Base-by-base conservation (phyloP, 768 basidiomycete genomes). In the Dacryopinax primogenitus region DNA sequence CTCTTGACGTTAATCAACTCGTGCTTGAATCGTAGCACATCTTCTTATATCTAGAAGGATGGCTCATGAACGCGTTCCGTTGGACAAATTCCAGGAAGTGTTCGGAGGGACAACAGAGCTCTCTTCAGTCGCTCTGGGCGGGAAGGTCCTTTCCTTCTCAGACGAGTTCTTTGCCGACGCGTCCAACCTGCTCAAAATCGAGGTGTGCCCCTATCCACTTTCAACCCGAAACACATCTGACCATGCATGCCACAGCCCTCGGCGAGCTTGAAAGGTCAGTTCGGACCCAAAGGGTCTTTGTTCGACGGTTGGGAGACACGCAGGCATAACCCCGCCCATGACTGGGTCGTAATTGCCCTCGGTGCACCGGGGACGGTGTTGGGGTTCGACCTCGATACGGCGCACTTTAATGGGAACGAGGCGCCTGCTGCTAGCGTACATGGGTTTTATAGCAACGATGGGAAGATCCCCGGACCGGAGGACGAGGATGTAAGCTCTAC, bases 151-250 rank as follows among this genome's bases (percentile, higher is more conserved):
- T 33, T 79, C 82, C 1, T 85, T 89, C 51, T 96, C 93, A 1
- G 96, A 99, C 74, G 92, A 99, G 68, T 99, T 98, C 80, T 99
- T 99, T 71, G 92, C 91, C 11, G 83, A 86, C 69, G 92, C 89
- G 0, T 81, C 76, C 68, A 85, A 95, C 76, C 78, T 99, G 28
- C 80, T 99, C 64, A 81, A 88, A 62, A 86, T 90, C 44, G 85
- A 86, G 76, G 94, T 91, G 67, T 70, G 82, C 72, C 47, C 33
- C 30, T 33, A 23, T 64, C n/a, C 33, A 61, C n/a, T n/a, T n/a
- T 36, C 63, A 32, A 36, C 41, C 41, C 39, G 35, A 39, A 64
- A 7, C 35, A 23, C 39, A 2, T 15, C n/a, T 61, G 58, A 12
- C 47, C 61, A 35, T 41, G 23, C 66, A 62, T 39, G 36, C 44